Evolutionary conservation across 2,329 filamentous ascomycete species (phyloP), one percentile per base, ranked within the genome.

Genomic region (Aaosphaeria arxii): DNA sequence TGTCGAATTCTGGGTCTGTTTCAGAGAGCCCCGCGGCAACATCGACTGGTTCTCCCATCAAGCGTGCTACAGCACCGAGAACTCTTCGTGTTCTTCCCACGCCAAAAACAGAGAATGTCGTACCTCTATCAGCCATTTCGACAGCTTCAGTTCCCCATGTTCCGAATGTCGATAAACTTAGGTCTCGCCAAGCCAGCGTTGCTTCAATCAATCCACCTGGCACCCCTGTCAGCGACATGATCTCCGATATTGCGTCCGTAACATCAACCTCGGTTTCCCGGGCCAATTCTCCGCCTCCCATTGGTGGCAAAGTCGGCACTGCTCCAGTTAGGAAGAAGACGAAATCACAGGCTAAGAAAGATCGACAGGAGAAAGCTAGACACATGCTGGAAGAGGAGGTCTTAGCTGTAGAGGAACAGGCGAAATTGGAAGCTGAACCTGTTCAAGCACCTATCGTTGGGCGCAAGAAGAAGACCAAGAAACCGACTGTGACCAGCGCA

Each of bases 391-490:
- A 87, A 47, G 79, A 77, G 32, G 77, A 84, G 50, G 54, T 54
- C 5, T 44, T 57, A 7, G 54, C 54, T 11, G 49, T 61, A 11
- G 69, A 71, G 28, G 69, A 70, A 4, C 55, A 54, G 7, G 46
- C 48, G 6, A 80, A 82, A 52, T 61, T 68, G 6, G 79, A 83
- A 45, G 52, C 62, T 52, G 81, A 83, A 53, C 66, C 71, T n/a
- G 74, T 77, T 7, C 75, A 81, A 55, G 89, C 84, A 6, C 89
- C 89, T 0, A 87, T 95, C 38, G 67, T 90, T 43, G 87, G 87
- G 32, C 82, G 89, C 45, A 91, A 91, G 76, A 92, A 90, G 77
- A 94, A 92, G 73, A 83, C 88, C 66, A 91, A 88, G 76, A 92
- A 90, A 71, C 59, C 66, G 54, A 61, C 48, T 60, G 65, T 59